A percentile compares a stretch with the other conserved stretches of the same genome.
Conservation (phyloP, 2,329 filamentous ascomycete genomes). For the Aspergillus sclerotialis region DNA sequence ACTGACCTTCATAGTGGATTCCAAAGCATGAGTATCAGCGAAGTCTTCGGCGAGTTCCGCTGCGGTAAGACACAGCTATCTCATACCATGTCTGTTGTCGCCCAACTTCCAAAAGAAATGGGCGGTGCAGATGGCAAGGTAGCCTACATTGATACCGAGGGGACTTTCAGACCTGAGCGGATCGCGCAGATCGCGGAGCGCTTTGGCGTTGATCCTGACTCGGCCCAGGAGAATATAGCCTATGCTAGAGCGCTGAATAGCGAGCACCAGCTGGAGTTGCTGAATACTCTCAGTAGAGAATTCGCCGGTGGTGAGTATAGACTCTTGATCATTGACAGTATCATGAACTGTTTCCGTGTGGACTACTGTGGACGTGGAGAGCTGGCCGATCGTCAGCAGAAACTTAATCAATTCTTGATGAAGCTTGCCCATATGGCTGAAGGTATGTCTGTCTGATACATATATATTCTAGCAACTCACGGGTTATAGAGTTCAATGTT, state of each 20-base stretch:
- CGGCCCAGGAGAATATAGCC: constrained; percentile 60
- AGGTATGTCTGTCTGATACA: constrained; percentile 28
- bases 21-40: constrained; percentile 63
- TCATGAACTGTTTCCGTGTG: constrained; percentile 63
- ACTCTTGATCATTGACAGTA: constrained; percentile 62
- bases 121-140: constrained; percentile 63
- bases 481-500: constrained; percentile 56
- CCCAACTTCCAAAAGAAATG: constrained; percentile 50
- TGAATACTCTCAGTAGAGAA: constrained; percentile 54
- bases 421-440: constrained; percentile 60
- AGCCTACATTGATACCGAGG: constrained; percentile 61
- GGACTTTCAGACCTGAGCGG: constrained; percentile 60
- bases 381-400: constrained; percentile 61
- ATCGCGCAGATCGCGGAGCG: constrained; percentile 61
- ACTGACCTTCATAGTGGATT: constrained; percentile 48
- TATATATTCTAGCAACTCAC: neutral
- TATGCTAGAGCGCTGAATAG: constrained; percentile 60
- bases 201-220: constrained; percentile 54
- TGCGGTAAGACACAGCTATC: constrained; percentile 65
- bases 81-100: constrained; percentile 62
- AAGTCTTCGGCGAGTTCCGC: constrained; percentile 37
- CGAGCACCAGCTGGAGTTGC: constrained; percentile 58
- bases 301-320: constrained; percentile 60
- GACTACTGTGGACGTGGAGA: constrained; percentile 63
- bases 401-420: constrained; percentile 58